Percentiles rank a stretch among this genome's conserved stretches.
These are phyloP conservation scores for Chlorella variabilis DNA, from an alignment of 163 green algal species.

Conservation along the genomic window DNA sequence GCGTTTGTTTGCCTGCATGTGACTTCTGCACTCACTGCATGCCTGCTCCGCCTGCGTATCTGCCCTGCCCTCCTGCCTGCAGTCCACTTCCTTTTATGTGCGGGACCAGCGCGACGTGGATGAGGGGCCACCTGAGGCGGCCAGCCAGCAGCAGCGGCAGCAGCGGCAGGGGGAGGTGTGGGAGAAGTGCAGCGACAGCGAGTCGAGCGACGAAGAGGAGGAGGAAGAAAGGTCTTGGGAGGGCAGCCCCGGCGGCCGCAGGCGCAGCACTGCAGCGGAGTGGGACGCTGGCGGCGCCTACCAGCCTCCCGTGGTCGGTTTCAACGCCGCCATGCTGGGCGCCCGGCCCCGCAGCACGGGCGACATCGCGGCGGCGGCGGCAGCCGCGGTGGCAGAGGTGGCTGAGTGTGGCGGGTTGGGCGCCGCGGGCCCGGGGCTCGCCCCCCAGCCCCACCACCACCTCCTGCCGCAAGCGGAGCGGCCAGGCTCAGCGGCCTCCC, in stretches of 20 bases:
- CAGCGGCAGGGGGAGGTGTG: neutral
- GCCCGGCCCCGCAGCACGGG: no score
- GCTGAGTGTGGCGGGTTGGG: no score
- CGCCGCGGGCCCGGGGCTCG: no score
- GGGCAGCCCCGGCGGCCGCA: neutral
- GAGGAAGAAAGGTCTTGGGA: neutral
- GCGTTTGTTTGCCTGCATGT: no score
- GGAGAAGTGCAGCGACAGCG: neutral
- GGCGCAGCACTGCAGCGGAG: neutral
- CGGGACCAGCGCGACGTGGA: neutral
- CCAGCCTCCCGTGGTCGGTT: no score
- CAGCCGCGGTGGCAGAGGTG: no score
- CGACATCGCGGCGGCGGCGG: no score
- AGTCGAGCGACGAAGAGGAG: neutral
- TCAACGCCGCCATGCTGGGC: no score
- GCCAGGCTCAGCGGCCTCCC: no score
- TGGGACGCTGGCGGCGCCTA: neutral
- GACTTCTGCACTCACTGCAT: no score
- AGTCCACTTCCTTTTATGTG: constrained; percentile 23
- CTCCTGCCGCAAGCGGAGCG: no score
- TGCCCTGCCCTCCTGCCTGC: neutral
- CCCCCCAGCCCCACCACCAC: no score
- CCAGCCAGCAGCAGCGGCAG: neutral
- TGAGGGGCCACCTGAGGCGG: neutral
- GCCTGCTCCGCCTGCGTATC: neutral